These are phyloP conservation scores for Fusarium kyushuense DNA, from an alignment of 2,329 filamentous ascomycete genomes.

Conservation along the genomic window DNA sequence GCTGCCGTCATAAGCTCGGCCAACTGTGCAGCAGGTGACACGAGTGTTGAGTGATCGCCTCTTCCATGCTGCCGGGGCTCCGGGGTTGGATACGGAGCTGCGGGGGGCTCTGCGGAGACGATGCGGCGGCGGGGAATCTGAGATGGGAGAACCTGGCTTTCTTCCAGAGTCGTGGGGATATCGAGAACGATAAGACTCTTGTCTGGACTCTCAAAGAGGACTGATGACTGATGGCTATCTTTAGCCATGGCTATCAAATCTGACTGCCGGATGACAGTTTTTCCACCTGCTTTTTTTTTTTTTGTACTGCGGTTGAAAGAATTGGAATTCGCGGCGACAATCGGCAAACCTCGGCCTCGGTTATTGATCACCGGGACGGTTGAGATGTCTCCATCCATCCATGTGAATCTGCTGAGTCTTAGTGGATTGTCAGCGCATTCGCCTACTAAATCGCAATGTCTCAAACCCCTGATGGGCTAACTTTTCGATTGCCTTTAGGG, in stretches of 20 bases:
- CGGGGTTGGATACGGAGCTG: constrained; percentile 63
- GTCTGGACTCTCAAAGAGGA: constrained; percentile 52
- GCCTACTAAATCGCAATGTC: constrained; percentile 24
- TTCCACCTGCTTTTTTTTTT: constrained; percentile 9
- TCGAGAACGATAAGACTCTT: constrained; percentile 71
- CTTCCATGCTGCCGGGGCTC: constrained; percentile 56
- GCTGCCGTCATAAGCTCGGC: constrained; percentile 66
- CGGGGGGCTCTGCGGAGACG: constrained; percentile 59
- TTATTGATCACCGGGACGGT: constrained; percentile 42
- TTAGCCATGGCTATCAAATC: constrained; percentile 16
- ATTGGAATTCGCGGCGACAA: constrained; percentile 36
- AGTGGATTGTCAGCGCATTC: constrained; percentile 30
- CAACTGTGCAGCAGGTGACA: constrained; percentile 61
- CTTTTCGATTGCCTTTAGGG: constrained; percentile 23
- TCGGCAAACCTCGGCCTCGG: constrained; percentile 50
- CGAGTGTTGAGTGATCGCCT: constrained; percentile 48
- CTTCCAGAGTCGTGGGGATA: constrained; percentile 76
- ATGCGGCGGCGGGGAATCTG: constrained; percentile 56
- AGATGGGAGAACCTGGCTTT: constrained; percentile 67
- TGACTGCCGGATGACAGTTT: constrained; percentile 21
- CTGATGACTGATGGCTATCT: constrained; percentile 40
- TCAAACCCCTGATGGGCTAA: constrained; percentile 14
- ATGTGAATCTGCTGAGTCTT: constrained; percentile 22
- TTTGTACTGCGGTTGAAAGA: constrained; percentile 26
- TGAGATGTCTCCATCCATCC: constrained; percentile 6